phyloP scores from a whole-genome alignment of 2,329 filamentous ascomycete genomes.

The Penicillium hordei region DNA sequence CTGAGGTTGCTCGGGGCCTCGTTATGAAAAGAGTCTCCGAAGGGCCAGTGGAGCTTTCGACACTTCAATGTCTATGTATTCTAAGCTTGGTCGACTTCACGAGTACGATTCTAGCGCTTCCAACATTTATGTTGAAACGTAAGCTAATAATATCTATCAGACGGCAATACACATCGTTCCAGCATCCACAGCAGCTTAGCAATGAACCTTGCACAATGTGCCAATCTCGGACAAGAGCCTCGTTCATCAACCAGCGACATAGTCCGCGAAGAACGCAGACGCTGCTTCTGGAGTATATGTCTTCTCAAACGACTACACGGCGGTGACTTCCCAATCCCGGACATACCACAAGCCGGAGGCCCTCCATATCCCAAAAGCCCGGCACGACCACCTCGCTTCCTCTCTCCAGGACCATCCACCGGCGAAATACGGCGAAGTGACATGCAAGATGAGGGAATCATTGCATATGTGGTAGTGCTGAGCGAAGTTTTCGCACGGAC shows the following conservation, averaged over 20 bases:
- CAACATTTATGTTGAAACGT: not conserved
- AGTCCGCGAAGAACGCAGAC: slow-evolving; percentile 35
- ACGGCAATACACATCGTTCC: slow-evolving; percentile 48
- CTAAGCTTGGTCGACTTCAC: slow-evolving; percentile 45
- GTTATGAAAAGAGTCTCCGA: slow-evolving; percentile 42
- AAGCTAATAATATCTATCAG: slow-evolving; percentile 24
- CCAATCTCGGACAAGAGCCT: slow-evolving; percentile 44
- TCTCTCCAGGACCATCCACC: slow-evolving; percentile 22
- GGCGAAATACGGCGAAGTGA: slow-evolving; percentile 28
- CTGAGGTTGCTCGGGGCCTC: slow-evolving; percentile 37
- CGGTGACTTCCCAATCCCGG: slow-evolving; percentile 42
- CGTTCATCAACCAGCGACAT: slow-evolving; percentile 18
- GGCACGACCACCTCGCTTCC: slow-evolving; percentile 24
- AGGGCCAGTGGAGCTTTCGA: slow-evolving; percentile 46
- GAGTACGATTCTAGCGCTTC: slow-evolving; percentile 27
- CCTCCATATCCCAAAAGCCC: slow-evolving; percentile 44
- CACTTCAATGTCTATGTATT: slow-evolving; percentile 44
- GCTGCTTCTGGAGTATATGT: slow-evolving; percentile 47
- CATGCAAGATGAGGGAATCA: slow-evolving; percentile 44
- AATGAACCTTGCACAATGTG: slow-evolving; percentile 48
- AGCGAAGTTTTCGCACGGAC: slow-evolving; percentile 52
- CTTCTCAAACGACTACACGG: slow-evolving; percentile 48
- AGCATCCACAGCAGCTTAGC: slow-evolving; percentile 48
- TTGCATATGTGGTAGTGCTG: slow-evolving; percentile 49
- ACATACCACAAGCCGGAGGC: slow-evolving; percentile 37